These are phyloP conservation scores for Coemansia sp. DNA, from an alignment of 371 early-diverging fungal genomes.

Conservation along the genomic window DNA sequence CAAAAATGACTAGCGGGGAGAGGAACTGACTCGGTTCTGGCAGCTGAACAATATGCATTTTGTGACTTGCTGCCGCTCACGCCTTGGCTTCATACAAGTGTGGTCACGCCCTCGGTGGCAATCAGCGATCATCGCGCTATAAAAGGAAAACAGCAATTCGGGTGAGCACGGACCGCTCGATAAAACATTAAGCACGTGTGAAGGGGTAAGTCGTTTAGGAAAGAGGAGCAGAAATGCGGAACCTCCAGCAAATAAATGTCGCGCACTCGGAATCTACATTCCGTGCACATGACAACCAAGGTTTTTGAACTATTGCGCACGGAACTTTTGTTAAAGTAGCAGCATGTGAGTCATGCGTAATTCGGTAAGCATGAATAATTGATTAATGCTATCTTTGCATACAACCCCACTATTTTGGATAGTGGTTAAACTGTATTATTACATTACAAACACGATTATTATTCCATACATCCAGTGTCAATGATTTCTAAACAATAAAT, in stretches of 20 bases:
- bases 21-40: slow-evolving; percentile 3
- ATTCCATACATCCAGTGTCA: no score
- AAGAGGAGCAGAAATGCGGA: slow-evolving; percentile 1
- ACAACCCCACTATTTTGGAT: no score
- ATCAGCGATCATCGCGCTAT: not conserved
- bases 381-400: no score
- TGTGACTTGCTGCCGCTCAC: not conserved
- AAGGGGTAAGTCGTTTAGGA: not conserved
- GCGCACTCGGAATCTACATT: not conserved
- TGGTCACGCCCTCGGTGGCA: slow-evolving; percentile 1
- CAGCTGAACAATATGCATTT: not conserved
- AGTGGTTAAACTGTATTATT: no score
- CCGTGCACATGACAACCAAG: not conserved
- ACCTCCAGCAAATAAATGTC: not conserved
- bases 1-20: not conserved
- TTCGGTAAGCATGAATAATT: no score
- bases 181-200: slow-evolving; percentile 5
- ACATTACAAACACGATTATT: no score
- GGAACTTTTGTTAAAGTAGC: not conserved
- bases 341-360: not conserved
- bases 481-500: not conserved
- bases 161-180: slow-evolving; percentile 8
- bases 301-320: not conserved
- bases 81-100: not conserved
- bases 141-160: slow-evolving; percentile 4